Evolutionary conservation across 2,329 filamentous ascomycete species (phyloP).

Genomic region (Xylariales sp.): DNA sequence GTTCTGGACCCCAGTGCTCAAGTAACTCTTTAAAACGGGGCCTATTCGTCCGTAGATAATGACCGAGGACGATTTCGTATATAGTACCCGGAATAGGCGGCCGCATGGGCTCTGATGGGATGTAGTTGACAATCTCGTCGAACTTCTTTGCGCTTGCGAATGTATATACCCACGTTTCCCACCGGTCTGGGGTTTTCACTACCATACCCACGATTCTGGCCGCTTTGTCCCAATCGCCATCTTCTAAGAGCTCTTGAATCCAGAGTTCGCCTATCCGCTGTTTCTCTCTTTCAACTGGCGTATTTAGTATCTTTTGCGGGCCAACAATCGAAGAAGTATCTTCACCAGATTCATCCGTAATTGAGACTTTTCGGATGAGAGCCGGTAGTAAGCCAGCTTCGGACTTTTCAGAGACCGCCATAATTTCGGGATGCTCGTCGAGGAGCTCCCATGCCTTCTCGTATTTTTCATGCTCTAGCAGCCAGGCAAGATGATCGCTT

Average conservation of each 20-base stretch:
- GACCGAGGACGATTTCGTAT: conserved; percentile 88
- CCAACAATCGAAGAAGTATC: conserved; percentile 74
- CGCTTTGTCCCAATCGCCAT: conserved; percentile 79
- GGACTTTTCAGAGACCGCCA: conserved; percentile 57
- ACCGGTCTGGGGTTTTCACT: conserved; percentile 79
- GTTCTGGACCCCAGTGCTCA: conserved; percentile 83
- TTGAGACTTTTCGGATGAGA: conserved; percentile 55
- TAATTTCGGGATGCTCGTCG: conserved; percentile 84
- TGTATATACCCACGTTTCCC: conserved; percentile 96
- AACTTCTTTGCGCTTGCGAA: conserved; percentile 89
- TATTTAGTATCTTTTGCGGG: conserved; percentile 68
- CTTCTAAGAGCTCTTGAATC: conserved; percentile 85
- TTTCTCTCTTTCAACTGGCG: conserved; percentile 85
- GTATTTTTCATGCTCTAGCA: conserved; percentile 83
- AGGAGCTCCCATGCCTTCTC: conserved; percentile 89
- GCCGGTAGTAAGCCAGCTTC: conserved; percentile 56
- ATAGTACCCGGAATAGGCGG: conserved; percentile 83
- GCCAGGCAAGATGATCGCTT: conserved; percentile 85
- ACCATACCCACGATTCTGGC: conserved; percentile 86
- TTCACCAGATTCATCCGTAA: conserved; percentile 77
- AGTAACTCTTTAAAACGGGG: conserved; percentile 81
- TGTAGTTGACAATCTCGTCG: conserved; percentile 87
- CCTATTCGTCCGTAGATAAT: conserved; percentile 86
- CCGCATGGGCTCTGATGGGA: conserved; percentile 80
- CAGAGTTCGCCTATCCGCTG: conserved; percentile 90